Base-by-base conservation (phyloP, 1,284 basidiomycete species). In the Rhodofomes roseus region DNA sequence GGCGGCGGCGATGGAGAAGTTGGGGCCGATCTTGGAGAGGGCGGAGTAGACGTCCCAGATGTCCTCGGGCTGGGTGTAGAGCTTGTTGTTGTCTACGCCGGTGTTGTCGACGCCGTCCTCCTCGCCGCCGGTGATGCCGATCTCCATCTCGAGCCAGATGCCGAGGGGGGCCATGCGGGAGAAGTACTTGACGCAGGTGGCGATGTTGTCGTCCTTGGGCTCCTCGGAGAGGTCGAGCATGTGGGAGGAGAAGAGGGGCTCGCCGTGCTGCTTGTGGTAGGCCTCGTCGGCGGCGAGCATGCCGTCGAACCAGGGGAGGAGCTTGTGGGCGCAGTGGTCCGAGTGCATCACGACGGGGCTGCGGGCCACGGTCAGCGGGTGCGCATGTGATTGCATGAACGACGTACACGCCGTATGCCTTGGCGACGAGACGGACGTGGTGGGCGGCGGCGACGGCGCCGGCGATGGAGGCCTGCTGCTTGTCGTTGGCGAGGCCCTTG, bases 71-170 rank as follows among this genome's bases (percentile, higher is more conserved):
- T 99, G 96, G 52, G 97, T 99, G 85, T 99, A 99, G 68, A 99
- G 83, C 58, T 87, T 83, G 50, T 89, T 81, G 80, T 98, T 99
- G 81, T 99, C 97, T 67, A 96, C 95, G 60, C 83, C 86, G 64
- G 94, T 90, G 84, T 97, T 96, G 79, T 97, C 95, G 57, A 99
- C 96, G 75, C 96, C 96, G 73, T 99, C 96, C 79, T 99, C 96
- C 78, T 99, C 96, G 73, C 96, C 96, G 76, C 96, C 97, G 61
- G 97, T 99, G 80, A 99, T 99, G 73, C 97, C 97, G 74, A 99
- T 99, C 81, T 99, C 97, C 97, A 99, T 99, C 85, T 99, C 97
- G 77, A 99, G 94, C 95, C 95, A 99, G 70, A 94, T 81, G 64
- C 92, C 90, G 73, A 98, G 79, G 68, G 90, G 87, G 29, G 93